Evolutionary conservation across 352 stramenopile genomes (phyloP), one percentile per base, ranked within the genome.

Genomic region (Hyaloperonospora brassicae): DNA sequence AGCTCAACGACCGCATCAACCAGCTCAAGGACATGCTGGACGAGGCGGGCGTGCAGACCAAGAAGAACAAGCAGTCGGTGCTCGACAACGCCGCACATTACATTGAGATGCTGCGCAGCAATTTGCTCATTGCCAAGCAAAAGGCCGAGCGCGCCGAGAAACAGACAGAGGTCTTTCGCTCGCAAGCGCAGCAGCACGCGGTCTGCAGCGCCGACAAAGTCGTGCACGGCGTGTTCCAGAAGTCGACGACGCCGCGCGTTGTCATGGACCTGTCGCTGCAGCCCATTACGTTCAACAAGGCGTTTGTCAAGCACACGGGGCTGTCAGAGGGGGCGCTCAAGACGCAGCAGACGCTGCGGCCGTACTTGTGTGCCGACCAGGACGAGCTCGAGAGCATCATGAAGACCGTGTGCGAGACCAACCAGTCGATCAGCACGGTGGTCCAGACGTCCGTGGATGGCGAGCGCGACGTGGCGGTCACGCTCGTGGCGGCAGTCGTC

Each of bases 1-100:
- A 93, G 74, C 73, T 93, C 5, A 93, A 93, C 51, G 80, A 93
- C 53, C 80, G 78, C 41, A 93, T 93, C 62, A 86, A 72, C 34
- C 72, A 87, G 53, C 67, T 91, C 9, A 90, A 88, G 58, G 62
- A 73, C 4, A 53, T 84, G 53, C 59, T 84, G 31, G 70, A 84
- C 45, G 73, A 86, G 23, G 78, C 78, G 9, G 78, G 78, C 7
- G 72, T 88, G 36, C 71, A 80, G 53, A 80, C 68, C 13, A 88
- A 88, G 67, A 88, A 86, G 67, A 86, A 86, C 69, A 88, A 88
- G 54, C 76, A 88, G 64, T 86, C 75, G 30, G 65, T 88, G 23
- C 51, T 88, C 21, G 75, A 86, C 70, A 88, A 88, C 53, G 64
- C 78, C 0, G 49, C 66, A 24, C 73, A 86, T 61, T 88, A 88